Evolutionary conservation across 2,329 filamentous ascomycete species (phyloP).

Genomic region (Aspergillus vadensis): DNA sequence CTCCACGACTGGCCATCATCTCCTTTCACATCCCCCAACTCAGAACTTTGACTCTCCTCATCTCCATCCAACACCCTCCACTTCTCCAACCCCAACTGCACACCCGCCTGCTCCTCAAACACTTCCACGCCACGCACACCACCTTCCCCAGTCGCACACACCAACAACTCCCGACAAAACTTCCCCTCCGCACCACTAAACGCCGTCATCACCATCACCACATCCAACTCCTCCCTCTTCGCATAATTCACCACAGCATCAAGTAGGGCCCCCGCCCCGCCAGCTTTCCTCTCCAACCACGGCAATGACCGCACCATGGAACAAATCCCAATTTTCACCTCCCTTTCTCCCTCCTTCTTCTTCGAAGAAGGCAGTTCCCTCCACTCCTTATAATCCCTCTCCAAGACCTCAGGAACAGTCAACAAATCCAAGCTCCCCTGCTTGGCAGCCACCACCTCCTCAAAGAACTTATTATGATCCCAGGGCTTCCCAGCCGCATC

Average conservation of each 20-base stretch:
- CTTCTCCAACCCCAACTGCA: constrained; percentile 46
- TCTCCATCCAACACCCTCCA: constrained; percentile 34
- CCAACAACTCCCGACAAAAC: constrained; percentile 57
- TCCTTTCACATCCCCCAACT: constrained; percentile 19
- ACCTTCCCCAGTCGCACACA: constrained; percentile 34
- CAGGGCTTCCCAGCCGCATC: constrained; percentile 32
- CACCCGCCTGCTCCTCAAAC: constrained; percentile 45
- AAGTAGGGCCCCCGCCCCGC: constrained; percentile 38
- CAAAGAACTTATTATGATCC: constrained; percentile 54
- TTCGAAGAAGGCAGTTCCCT: constrained; percentile 34
- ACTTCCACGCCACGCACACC: constrained; percentile 48
- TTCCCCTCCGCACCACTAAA: constrained; percentile 42
- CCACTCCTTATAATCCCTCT: constrained; percentile 68
- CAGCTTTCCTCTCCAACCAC: constrained; percentile 56
- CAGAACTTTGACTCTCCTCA: constrained; percentile 9
- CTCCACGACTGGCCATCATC: constrained; percentile 28
- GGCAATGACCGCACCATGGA: constrained; percentile 59
- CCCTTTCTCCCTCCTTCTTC: no score
- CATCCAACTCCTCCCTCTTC: constrained; percentile 47
- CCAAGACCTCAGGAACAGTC: constrained; percentile 57
- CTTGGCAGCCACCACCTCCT: constrained; percentile 56
- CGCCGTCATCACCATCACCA: constrained; percentile 64
- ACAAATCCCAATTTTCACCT: constrained; percentile 57
- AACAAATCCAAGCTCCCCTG: constrained; percentile 56
- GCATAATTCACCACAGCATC: constrained; percentile 50